Base-by-base conservation (phyloP, 1,284 basidiomycete genomes). In the Cutaneotrichosporon daszewskae region DNA sequence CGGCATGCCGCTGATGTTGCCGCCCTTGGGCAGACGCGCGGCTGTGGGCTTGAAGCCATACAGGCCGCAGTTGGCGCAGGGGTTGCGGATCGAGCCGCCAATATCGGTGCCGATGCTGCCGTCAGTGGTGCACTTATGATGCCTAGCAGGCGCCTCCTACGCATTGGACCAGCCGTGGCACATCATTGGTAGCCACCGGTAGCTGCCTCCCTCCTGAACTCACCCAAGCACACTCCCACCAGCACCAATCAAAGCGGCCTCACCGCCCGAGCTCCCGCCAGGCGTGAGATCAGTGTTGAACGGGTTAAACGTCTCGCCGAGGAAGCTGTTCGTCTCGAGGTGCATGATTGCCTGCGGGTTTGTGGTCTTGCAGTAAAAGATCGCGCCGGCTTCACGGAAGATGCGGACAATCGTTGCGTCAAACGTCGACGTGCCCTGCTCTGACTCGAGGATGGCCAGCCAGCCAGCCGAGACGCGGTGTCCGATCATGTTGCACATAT, bases 201-300 rank as follows among this genome's bases (percentile, higher is more conserved):
- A 11, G n/a, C 5, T 20, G 7, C 9, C 3, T 11, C 19, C 14
- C 22, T 11, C 12, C 13, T 25, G 12, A 14, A 49, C 47, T 40
- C 37, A 49, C 47, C 47, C 51, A 13, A 54, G 48, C 4, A 48
- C 45, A 32, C 35, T 40, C 5, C 40, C 52, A 11, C 45, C 43
- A 1, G 43, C 45, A 0, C 74, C 74, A 16, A 79, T 62, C 10
- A 80, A 64, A 0, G 77, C 77, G 12, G 73, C 73, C 53, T 80
- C 78, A 4, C 81, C 81, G 9, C 80, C 80, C 2, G 75, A 77
- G 0, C 76, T 78, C 6, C 81, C 81, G 11, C 80, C 80, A 4
- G 66, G 60, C 4, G 78, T 78, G 25, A 79, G 62, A 17, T 57
- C 62, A 5, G 75, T 70, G 59, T 82, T 82, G 53, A 64, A 62